Evolutionary conservation across 2,329 filamentous ascomycete genomes (phyloP), one percentile per base, ranked within the genome.

Genomic region (Teratosphaeria pseudoeucalypti): DNA sequence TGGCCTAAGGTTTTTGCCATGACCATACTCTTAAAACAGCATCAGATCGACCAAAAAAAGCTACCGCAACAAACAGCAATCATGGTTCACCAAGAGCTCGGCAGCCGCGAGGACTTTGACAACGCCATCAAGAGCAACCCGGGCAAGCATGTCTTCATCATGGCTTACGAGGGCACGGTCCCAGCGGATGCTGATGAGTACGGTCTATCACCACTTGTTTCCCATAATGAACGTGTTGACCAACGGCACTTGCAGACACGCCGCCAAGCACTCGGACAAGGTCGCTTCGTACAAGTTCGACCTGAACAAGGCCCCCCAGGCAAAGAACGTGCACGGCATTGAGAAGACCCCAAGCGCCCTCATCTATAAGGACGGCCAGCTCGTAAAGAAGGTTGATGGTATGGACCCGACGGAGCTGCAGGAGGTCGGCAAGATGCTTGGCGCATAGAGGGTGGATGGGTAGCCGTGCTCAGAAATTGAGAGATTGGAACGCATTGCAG

Each of bases 101-200:
- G 60, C 62, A 68, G 66, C 64, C 67, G 68, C 57, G 66, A 63
- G 26, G 70, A 70, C 56, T 70, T 71, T 60, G 64, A 68, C 43
- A 58, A 65, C 39, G 68, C 70, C 52, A 58, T 71, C 58, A 59
- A 61, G 26, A 69, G 64, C 54, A 61, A 54, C 52, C 34, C 66
- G 62, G 70, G 62, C 63, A 69, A 70, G 56, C 70, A 68, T 57
- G 70, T 71, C 59, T 64, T 72, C 61, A 67, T 72, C 63, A 67
- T 69, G 63, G 66, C 63, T 52, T 67, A 72, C 66, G 65, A 68
- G 56, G 65, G 64, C 56, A 58, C 62, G 2, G 57, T 68, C 34
- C 63, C 63, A 3, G 47, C 62, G 6, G 60, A 64, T 16, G 70
- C 70, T n/a, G 65, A 68, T 37, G 66, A 69, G 70, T 72, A 64